phyloP scores from a whole-genome alignment of 192 early-diverging fungal species.

The Chytriomyces sp. region DNA sequence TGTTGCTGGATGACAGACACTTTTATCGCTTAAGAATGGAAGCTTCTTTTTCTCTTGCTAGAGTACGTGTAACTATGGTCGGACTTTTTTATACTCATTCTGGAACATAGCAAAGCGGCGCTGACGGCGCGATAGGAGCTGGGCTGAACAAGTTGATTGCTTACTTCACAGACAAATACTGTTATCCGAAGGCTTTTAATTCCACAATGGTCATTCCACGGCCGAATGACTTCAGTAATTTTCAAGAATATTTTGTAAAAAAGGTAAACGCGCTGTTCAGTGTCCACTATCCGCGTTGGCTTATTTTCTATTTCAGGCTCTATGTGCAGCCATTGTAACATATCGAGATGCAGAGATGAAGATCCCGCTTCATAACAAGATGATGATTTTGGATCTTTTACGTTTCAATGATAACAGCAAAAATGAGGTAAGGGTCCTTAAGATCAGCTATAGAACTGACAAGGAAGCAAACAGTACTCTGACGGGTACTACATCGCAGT shows the following conservation, averaged over 20 bases:
- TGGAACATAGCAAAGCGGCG: conserved; percentile 4
- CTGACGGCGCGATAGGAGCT: background rate
- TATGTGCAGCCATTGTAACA: conserved; percentile 66
- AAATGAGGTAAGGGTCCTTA: conserved; percentile 59
- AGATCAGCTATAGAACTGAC: background rate
- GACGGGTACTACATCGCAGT: conserved; percentile 78
- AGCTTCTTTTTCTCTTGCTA: conserved; percentile 41
- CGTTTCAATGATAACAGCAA: conserved; percentile 92
- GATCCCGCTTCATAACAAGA: conserved; percentile 62
- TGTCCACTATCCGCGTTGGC: background rate
- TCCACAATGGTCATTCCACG: conserved; percentile 24
- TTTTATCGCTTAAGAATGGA: conserved; percentile 77
- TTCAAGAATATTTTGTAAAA: conserved; percentile 90
- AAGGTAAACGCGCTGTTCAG: conserved; percentile 56
- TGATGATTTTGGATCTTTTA: conserved; percentile 76
- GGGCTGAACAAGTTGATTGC: conserved; percentile 42
- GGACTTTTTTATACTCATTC: background rate
- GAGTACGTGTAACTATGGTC: conserved; percentile 16
- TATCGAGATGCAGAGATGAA: conserved; percentile 66
- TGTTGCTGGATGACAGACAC: conserved; percentile 74
- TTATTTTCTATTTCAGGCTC: conserved; percentile 9
- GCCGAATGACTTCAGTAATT: conserved; percentile 84
- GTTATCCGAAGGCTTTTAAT: conserved; percentile 47
- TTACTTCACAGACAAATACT: conserved; percentile 75
- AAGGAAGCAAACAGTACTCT: conserved; percentile 54